Percentiles rank a stretch among this genome's conserved stretches.
phyloP scores from a whole-genome alignment of 2,329 filamentous ascomycete species.

The Alternaria consortialis region DNA sequence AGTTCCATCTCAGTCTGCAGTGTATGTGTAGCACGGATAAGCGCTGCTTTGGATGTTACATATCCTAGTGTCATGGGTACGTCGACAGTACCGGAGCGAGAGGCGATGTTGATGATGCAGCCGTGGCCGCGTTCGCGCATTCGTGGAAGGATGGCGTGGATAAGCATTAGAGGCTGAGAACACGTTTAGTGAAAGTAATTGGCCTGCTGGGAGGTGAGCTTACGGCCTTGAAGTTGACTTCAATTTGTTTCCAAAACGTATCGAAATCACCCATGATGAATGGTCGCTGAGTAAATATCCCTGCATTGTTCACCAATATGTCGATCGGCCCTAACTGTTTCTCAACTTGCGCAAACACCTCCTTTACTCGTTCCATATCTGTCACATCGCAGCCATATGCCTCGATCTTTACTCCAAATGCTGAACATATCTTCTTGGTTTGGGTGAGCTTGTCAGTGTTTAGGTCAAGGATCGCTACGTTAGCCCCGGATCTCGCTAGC shows the following conservation, averaged over 20 bases:
- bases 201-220: background rate
- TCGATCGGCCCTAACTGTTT: slow-evolving; percentile 35
- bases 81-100: slow-evolving; percentile 40
- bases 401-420: slow-evolving; percentile 29
- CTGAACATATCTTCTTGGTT: slow-evolving; percentile 35
- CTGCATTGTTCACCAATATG: slow-evolving; percentile 42
- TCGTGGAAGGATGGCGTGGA: slow-evolving; percentile 34
- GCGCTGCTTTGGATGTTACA: slow-evolving; percentile 38
- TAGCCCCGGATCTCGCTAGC: slow-evolving; percentile 38
- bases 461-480: slow-evolving; percentile 39
- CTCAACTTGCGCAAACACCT: slow-evolving; percentile 28
- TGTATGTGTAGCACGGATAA: slow-evolving; percentile 43
- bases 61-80: slow-evolving; percentile 46
- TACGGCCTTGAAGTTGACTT: slow-evolving; percentile 45
- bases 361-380: slow-evolving; percentile 16
- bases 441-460: slow-evolving; percentile 24
- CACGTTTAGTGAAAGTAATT: background rate
- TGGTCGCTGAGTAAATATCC: slow-evolving; percentile 38
- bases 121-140: slow-evolving; percentile 37
- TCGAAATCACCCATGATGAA: slow-evolving; percentile 40
- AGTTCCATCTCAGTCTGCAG: slow-evolving; percentile 42
- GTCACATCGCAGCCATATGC: slow-evolving; percentile 38
- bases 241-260: slow-evolving; percentile 41
- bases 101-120: slow-evolving; percentile 46
- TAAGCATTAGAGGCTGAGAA: slow-evolving; percentile 35